Evolutionary conservation across 768 basidiomycete genomes (phyloP).

Genomic region (Daedaleopsis nitida): DNA sequence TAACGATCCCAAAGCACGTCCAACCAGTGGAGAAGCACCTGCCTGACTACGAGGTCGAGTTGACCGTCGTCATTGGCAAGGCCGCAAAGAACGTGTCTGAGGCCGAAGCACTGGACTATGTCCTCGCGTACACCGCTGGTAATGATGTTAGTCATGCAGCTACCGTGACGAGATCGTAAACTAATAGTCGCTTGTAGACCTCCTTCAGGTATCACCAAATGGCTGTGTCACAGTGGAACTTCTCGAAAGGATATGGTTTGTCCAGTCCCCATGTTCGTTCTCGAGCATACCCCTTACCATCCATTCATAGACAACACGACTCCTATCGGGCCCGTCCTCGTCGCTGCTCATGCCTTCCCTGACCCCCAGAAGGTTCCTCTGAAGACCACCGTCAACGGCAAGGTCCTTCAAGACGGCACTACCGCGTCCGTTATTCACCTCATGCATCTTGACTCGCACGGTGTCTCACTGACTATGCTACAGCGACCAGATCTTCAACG

Average conservation of each 20-base stretch:
- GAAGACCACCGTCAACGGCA: conserved; percentile 66
- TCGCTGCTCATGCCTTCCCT: conserved; percentile 61
- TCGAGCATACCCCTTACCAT: background rate
- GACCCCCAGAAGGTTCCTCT: conserved; percentile 69
- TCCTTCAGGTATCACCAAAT: conserved; percentile 85
- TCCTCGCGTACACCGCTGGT: conserved; percentile 79
- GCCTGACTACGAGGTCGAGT: conserved; percentile 82
- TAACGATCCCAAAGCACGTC: conserved; percentile 65
- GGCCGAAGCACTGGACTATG: conserved; percentile 81
- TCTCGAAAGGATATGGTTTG: conserved; percentile 83
- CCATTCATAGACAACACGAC: conserved; percentile 55
- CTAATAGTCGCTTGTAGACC: conserved; percentile 42
- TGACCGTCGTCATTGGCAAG: conserved; percentile 83
- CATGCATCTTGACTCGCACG: background rate
- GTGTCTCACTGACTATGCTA: background rate
- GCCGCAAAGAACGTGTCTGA: conserved; percentile 78
- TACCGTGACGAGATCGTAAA: background rate
- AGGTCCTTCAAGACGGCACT: conserved; percentile 71
- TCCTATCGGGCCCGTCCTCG: conserved; percentile 82
- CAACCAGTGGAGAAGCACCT: conserved; percentile 72
- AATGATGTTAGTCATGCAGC: conserved; percentile 61
- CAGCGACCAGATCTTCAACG: conserved; percentile 81
- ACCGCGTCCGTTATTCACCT: conserved; percentile 59
- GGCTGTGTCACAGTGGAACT: conserved; percentile 82
- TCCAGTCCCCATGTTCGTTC: background rate